Evolutionary conservation across 352 stramenopile genomes (phyloP).

Genomic region (Globisporangium yorkense): DNA sequence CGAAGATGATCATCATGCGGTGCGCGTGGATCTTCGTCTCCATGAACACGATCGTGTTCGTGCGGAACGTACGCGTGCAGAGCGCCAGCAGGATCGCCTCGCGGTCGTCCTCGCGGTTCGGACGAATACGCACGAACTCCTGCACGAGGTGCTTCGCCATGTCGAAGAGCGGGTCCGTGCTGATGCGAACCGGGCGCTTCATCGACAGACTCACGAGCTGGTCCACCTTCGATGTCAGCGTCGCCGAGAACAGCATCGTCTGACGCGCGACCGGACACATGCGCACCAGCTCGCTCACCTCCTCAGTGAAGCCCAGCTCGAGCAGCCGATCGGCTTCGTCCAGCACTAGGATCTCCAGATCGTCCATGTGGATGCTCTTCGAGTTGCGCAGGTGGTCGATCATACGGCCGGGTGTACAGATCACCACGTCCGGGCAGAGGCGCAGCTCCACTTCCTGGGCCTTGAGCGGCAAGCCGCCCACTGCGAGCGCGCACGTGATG

Average conservation of each 20-base stretch:
- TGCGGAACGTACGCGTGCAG: conserved; percentile 93
- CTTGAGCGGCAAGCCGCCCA: conserved; percentile 90
- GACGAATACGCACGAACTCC: conserved; percentile 97
- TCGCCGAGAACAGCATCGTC: conserved; percentile 99
- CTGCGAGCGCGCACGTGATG: conserved; percentile 89
- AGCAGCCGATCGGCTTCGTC: conserved; percentile 95
- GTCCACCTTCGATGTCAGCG: conserved; percentile 97
- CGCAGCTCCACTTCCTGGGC: conserved; percentile 95
- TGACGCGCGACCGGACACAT: conserved; percentile 94
- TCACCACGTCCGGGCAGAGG: conserved; percentile 94
- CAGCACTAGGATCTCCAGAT: conserved; percentile 96
- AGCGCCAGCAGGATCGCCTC: conserved; percentile 95
- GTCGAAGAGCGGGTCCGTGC: conserved; percentile 91
- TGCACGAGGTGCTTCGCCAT: conserved; percentile 96
- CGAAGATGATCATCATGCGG: conserved; percentile 96
- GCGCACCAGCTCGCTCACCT: conserved; percentile 95
- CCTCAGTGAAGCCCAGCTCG: conserved; percentile 98
- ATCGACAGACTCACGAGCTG: conserved; percentile 96
- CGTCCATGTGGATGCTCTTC: conserved; percentile 94
- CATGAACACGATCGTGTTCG: conserved; percentile 98
- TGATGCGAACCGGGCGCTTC: conserved; percentile 95
- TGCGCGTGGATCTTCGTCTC: conserved; percentile 97
- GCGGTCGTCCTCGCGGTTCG: conserved; percentile 87
- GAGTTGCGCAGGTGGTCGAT: conserved; percentile 98
- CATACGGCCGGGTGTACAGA: conserved; percentile 97